These are phyloP conservation scores for Saturnispora quitensis DNA, from an alignment of 805 yeast genomes.

Conservation along the genomic window DNA sequence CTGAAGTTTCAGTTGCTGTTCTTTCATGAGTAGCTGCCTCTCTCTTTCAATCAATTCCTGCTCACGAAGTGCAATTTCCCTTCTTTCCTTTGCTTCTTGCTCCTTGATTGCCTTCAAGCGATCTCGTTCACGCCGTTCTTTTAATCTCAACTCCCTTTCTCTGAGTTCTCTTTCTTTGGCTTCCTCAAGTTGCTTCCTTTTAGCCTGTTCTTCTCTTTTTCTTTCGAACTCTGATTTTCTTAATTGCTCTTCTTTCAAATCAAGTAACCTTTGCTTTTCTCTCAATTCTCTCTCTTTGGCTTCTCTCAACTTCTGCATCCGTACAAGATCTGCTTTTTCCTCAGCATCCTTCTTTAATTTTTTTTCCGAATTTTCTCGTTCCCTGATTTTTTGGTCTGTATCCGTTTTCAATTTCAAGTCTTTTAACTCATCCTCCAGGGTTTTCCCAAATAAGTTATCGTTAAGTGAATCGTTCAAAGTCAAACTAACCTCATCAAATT, in stretches of 20 bases:
- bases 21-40: constrained; percentile 1
- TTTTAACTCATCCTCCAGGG: neutral
- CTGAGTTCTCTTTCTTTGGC: neutral
- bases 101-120: neutral
- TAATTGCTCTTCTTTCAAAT: neutral
- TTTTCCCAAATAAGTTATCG: neutral
- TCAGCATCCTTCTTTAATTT: neutral
- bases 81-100: neutral
- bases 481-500: neutral
- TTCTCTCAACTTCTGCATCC: neutral
- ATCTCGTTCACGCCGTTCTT: neutral
- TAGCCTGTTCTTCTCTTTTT: neutral
- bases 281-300: neutral
- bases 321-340: neutral
- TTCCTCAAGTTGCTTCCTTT: neutral
- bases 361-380: neutral
- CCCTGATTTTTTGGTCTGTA: neutral
- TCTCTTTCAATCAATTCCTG: constrained; percentile 1
- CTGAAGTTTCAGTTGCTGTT: constrained; percentile 1
- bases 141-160: neutral
- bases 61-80: neutral
- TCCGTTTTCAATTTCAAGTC: neutral
- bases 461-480: neutral
- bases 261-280: neutral
- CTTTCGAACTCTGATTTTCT: neutral